These are phyloP conservation scores for Globisporangium apiculatum DNA, from an alignment of 352 stramenopile genomes.

Conservation along the genomic window DNA sequence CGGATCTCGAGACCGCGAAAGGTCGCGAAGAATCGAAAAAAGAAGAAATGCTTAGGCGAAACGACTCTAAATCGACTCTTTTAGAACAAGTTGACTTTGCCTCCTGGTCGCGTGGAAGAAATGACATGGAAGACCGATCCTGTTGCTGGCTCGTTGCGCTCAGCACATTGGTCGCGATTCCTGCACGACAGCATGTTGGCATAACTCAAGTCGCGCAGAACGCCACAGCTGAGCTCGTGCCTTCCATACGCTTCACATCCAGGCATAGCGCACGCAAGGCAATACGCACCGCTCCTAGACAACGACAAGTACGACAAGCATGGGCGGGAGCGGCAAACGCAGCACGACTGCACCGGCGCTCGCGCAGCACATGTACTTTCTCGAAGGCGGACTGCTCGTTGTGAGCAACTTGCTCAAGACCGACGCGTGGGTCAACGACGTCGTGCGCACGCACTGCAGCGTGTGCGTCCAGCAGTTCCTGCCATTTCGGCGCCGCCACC, in stretches of 20 bases:
- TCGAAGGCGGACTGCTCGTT: slow-evolving; percentile 65
- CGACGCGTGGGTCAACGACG: slow-evolving; percentile 62
- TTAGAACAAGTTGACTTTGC: too few species aligned
- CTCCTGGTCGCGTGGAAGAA: neutral
- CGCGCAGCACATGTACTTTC: slow-evolving; percentile 65
- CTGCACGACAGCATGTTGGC: neutral
- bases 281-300: neutral
- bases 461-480: slow-evolving; percentile 80
- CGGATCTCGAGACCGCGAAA: neutral
- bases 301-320: neutral
- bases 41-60: neutral
- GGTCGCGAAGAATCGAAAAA: neutral
- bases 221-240: neutral
- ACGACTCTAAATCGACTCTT: neutral
- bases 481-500: slow-evolving; percentile 64
- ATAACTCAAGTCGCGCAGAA: slow-evolving; percentile 10
- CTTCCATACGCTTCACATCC: neutral
- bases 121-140: neutral
- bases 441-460: slow-evolving; percentile 68
- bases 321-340: slow-evolving; percentile 11
- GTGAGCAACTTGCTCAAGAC: slow-evolving; percentile 62
- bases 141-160: neutral
- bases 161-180: too few species aligned
- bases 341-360: slow-evolving; percentile 9
- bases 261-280: neutral